These are phyloP conservation scores for Solanum hybrid DNA, from an alignment of 305 asterid species.

Conservation along the genomic window DNA sequence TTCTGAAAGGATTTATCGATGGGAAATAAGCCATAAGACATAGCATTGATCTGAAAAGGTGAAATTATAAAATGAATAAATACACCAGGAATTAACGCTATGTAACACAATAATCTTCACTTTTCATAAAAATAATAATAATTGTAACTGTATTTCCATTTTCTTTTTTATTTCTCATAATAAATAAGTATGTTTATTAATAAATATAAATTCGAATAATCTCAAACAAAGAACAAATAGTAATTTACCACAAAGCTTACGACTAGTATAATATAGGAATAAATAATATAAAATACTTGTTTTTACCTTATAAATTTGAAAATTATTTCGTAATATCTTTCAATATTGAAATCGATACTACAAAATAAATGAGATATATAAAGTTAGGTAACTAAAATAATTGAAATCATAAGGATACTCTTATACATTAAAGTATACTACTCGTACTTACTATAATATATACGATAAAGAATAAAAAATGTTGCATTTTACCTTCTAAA, in stretches of 20 bases:
- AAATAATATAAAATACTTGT: not conserved
- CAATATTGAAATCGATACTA: not conserved
- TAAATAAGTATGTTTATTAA: not conserved
- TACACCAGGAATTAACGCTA: not conserved
- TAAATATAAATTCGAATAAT: no score
- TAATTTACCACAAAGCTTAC: not conserved
- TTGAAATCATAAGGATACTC: not conserved
- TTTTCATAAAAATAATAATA: not conserved
- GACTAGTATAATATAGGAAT: not conserved
- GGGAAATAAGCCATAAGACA: not conserved
- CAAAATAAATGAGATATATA: not conserved
- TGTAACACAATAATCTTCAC: not conserved
- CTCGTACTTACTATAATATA: not conserved
- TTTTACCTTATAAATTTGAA: not conserved
- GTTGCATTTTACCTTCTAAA: not conserved
- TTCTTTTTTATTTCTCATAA: not conserved
- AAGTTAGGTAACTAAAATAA: no score
- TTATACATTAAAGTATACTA: not conserved
- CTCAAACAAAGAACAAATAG: not conserved
- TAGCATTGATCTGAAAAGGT: not conserved
- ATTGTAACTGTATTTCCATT: not conserved
- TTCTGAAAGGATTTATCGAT: not conserved
- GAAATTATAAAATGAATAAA: not conserved
- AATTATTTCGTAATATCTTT: not conserved
- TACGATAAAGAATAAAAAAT: no score